Base-by-base conservation (phyloP, 768 basidiomycete species). In the Pleurotus cornucopiae region DNA sequence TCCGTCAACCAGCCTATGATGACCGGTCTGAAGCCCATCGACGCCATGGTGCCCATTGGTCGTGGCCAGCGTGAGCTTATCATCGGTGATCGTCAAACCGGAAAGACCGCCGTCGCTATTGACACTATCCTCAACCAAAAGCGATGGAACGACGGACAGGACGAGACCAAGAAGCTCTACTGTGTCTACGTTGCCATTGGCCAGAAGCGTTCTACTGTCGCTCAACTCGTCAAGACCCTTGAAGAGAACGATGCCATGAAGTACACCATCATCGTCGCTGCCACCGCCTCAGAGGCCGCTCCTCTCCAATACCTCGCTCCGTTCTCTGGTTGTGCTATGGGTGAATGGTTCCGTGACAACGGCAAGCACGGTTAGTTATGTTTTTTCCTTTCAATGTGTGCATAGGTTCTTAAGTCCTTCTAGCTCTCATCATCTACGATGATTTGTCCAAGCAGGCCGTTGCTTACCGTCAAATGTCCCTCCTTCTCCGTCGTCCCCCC, bases 281-380 rank as follows among this genome's bases (percentile, higher is more conserved):
- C 97, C 64, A 99, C 97, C 58, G 97, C 97, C 56, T 98, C 95
- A 23, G 97, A 99, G 80, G 97, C 97, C 66, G 97, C 97, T 64
- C 97, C 97, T 64, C 83, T 99, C 56, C 97, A 99, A 73, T 99
- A 98, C 79, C 91, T 99, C 66, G 97, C 97, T 67, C 97, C 97
- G 64, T 99, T 99, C 93, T 96, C 97, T 64, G 97, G 97, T 61
- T 96, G 94, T 76, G 97, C 97, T 67, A 99, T 99, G 94, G 97
- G 97, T 73, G 97, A 99, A 79, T 99, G 96, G 96, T 99, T 99
- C 97, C 91, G 94, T 77, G 97, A 99, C 79, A 99, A 99, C 73
- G 96, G 94, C 80, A 98, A 96, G 80, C 97, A 99, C 76, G 95
- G 89, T 89, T 47, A 18, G 11, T 11, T 34, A 44, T 34, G 49